These are phyloP conservation scores for Annulohypoxylon bovei DNA, from an alignment of 495 filamentous ascomycete genomes.

Conservation along the genomic window DNA sequence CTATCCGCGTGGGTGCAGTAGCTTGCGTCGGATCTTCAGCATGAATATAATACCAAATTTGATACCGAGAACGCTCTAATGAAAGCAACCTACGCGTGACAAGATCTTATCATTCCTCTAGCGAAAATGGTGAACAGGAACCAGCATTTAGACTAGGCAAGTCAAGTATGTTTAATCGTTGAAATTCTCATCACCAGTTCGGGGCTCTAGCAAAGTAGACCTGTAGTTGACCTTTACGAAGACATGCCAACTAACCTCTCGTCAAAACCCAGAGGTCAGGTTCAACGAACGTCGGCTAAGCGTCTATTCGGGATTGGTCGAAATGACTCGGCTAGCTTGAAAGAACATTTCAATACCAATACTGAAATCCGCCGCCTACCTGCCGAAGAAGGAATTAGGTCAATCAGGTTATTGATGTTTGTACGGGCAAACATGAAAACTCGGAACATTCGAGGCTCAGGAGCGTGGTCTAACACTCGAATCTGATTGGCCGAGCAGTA, in stretches of 20 bases:
- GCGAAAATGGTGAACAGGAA: not conserved
- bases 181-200: not conserved
- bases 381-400: constrained; percentile 23
- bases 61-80: constrained; percentile 20
- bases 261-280: not conserved
- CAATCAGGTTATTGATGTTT: constrained; percentile 3
- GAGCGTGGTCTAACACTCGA: constrained; percentile 36
- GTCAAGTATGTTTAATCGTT: not conserved
- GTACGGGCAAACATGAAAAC: not conserved
- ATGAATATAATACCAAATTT: constrained; percentile 22
- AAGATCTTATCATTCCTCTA: not conserved
- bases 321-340: constrained; percentile 7
- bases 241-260: constrained; percentile 7
- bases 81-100: constrained; percentile 3
- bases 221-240: not conserved
- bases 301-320: constrained; percentile 4
- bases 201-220: not conserved
- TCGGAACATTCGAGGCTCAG: constrained; percentile 6
- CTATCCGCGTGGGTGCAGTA: not conserved
- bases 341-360: constrained; percentile 2
- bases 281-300: not conserved
- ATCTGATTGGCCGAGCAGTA: constrained; percentile 29
- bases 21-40: constrained; percentile 1
- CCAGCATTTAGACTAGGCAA: not conserved
- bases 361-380: constrained; percentile 4